Evolutionary conservation across 148 eudicot species (phyloP).

Genomic region (Spergularia marina): DNA sequence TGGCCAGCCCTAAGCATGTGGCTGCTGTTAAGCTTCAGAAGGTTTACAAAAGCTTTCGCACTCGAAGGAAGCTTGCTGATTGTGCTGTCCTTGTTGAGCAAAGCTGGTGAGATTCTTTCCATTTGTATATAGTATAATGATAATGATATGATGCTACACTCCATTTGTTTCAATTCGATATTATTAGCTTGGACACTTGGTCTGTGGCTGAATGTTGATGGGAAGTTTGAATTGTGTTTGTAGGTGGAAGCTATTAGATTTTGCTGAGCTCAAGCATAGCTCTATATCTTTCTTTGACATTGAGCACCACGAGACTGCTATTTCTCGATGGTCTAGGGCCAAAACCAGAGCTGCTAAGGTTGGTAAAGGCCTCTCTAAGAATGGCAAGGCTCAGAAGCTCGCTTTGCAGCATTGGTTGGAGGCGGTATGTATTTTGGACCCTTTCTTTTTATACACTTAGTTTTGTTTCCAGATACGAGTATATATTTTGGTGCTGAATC

Average conservation of each 20-base stretch:
- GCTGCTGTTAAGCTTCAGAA: slow-evolving; percentile 94
- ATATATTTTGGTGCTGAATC: slow-evolving; percentile 14
- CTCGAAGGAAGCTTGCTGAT: slow-evolving; percentile 93
- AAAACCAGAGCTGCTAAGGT: slow-evolving; percentile 97
- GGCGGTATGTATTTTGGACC: slow-evolving; percentile 55
- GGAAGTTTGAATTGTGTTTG: not conserved
- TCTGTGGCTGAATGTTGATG: not conserved
- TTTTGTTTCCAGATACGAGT: not conserved
- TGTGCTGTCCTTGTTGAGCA: slow-evolving; percentile 96
- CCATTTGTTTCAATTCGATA: no score
- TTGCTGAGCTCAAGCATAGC: slow-evolving; percentile 83
- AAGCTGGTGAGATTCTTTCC: slow-evolving; percentile 65
- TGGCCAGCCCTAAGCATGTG: slow-evolving; percentile 60
- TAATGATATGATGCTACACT: no score
- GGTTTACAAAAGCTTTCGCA: slow-evolving; percentile 93
- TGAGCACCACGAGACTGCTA: slow-evolving; percentile 86
- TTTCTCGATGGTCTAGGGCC: slow-evolving; percentile 97
- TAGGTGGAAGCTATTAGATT: slow-evolving; percentile 96
- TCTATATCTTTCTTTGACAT: slow-evolving; percentile 87
- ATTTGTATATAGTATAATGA: no score
- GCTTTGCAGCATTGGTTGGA: slow-evolving; percentile 98
- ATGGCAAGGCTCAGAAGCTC: slow-evolving; percentile 80
- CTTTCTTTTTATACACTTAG: not conserved
- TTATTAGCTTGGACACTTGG: not conserved
- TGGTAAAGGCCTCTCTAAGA: slow-evolving; percentile 88